Conservation (phyloP, 352 stramenopile genomes). For the Phytopythium aichiense region DNA sequence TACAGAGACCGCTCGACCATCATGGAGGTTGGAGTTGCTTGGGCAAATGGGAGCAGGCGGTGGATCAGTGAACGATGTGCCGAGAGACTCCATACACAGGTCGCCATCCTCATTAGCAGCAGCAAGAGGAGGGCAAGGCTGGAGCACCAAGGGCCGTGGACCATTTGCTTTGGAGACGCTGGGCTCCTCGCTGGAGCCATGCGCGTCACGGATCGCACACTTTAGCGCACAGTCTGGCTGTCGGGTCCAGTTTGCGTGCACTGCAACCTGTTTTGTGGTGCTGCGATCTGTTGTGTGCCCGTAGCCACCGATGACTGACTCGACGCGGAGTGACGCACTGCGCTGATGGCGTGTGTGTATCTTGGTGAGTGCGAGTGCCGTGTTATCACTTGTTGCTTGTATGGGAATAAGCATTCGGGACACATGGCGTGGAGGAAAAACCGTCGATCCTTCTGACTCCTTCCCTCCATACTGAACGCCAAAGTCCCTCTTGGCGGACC, state of each 20-base stretch:
- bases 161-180: too few species aligned
- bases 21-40: background rate
- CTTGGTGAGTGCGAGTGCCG: background rate
- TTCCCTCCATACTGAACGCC: background rate
- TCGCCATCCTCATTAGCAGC: background rate
- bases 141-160: too few species aligned
- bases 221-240: background rate
- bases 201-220: background rate
- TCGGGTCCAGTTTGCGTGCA: background rate
- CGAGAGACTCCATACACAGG: background rate
- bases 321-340: background rate
- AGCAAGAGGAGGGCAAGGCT: too few species aligned
- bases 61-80: background rate
- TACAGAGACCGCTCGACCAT: constrained; percentile 1
- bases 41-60: background rate
- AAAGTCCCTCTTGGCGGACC: background rate
- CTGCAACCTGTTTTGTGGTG: background rate
- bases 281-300: background rate
- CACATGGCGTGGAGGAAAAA: background rate
- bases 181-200: background rate
- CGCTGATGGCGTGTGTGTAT: background rate
- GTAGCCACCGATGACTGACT: background rate
- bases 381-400: background rate
- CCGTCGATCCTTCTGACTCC: background rate
- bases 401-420: background rate